Evolutionary conservation across 768 basidiomycete species (phyloP), one percentile per base, ranked within the genome.

Genomic region (Thelephora ganbajun): DNA sequence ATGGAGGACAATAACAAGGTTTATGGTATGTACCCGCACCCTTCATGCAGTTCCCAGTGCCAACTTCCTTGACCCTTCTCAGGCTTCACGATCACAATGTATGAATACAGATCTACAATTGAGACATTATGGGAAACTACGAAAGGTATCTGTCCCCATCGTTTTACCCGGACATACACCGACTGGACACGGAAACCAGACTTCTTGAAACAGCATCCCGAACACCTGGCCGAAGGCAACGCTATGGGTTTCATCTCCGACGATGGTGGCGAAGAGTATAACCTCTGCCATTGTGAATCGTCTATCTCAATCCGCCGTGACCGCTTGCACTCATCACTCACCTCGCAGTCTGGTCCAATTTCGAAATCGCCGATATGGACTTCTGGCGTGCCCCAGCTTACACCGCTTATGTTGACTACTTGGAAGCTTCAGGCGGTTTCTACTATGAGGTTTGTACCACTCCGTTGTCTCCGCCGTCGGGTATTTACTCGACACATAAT

Each of bases 331-430:
- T 34, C 22, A 16, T 43, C 12, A 1, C 14, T 20, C 35, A 46
- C 2, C 41, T 22, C n/a, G 35, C 50, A 74, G 73, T 76, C 63
- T 79, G 77, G 77, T 72, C 68, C 51, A 81, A 79, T 61, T 81
- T 81, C 55, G 79, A 86, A 64, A 94, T 97, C 50, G 90, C 77
- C 2, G 78, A 82, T 57, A 77, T 96, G 70, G 79, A 88, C 53
- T 87, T 94, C 59, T 94, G 89, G 87, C 69, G 90, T 48, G 69
- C 74, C 1, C 79, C 88, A 53, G 83, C 87, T 0, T 97, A 96
- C 63, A 73, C 75, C 54, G 73, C 77, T 43, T 93, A 83, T 66
- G 94, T 94, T 56, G 76, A 87, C 23, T 74, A 76, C 59, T 72
- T 94, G 33, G 92, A 94, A 54, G 63, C 71, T 1, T 75, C 77